A percentile compares a stretch with the other conserved stretches of the same genome.
These are phyloP conservation scores for Cicer bijugum DNA, from an alignment of 306 rosid genomes.

Conservation along the genomic window DNA sequence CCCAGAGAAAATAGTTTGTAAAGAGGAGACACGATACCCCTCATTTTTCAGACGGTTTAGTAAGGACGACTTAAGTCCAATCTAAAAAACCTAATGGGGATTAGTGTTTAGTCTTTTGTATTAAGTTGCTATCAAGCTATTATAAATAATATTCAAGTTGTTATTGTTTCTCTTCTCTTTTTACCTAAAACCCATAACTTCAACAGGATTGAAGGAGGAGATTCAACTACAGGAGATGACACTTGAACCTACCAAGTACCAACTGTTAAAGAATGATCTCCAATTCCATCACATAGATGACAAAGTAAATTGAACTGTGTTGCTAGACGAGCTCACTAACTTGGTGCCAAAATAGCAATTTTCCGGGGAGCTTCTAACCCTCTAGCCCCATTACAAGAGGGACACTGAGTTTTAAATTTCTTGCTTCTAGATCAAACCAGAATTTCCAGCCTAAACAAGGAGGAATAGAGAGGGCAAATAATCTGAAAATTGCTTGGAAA, in stretches of 20 bases:
- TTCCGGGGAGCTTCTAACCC: not conserved
- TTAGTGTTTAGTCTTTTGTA: too few relatives aligned
- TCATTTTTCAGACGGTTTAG: too few relatives aligned
- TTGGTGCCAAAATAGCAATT: not conserved
- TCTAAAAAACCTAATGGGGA: too few relatives aligned
- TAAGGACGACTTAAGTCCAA: too few relatives aligned
- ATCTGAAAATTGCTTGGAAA: not conserved
- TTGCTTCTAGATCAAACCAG: not conserved
- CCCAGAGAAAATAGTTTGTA: too few relatives aligned
- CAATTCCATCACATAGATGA: not conserved
- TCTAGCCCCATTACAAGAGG: not conserved
- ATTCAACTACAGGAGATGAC: not conserved
- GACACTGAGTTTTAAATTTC: not conserved
- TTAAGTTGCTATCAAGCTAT: too few relatives aligned
- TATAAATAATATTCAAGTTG: too few relatives aligned
- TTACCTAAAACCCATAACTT: too few relatives aligned
- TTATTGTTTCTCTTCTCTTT: too few relatives aligned
- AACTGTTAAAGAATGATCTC: not conserved
- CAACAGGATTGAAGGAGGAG: not conserved
- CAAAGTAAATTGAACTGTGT: not conserved
- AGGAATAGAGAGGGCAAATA: slow-evolving; percentile 4
- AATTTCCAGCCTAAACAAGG: not conserved
- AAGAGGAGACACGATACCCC: too few relatives aligned
- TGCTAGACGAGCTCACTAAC: too few relatives aligned
- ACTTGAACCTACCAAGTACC: not conserved